Conservation (phyloP, 164 flowering plant species). For the Echeveria elegans region DNA sequence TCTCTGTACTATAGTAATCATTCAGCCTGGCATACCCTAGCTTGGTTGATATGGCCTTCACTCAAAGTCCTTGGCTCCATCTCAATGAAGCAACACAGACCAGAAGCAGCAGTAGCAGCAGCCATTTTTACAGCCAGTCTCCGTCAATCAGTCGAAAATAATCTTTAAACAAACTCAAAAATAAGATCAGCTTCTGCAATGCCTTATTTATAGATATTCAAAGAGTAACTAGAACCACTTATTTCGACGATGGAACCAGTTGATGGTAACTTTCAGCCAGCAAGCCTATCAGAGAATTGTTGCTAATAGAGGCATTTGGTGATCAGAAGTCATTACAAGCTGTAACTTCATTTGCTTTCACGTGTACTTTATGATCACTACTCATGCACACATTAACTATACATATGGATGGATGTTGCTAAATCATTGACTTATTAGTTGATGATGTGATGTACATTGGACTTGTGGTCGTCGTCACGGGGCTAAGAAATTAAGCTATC, state of each 20-base stretch:
- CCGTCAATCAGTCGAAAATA: no score
- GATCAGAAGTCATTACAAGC: background rate
- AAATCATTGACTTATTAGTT: background rate
- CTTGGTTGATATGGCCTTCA: conserved; percentile 33
- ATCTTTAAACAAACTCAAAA: background rate
- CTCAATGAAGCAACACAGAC: conserved; percentile 45
- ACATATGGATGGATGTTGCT: background rate
- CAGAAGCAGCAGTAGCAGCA: conserved; percentile 14
- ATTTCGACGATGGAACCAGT: background rate
- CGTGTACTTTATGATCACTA: background rate
- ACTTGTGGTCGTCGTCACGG: background rate
- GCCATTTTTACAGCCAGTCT: background rate
- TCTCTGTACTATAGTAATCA: no score
- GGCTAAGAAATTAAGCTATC: background rate
- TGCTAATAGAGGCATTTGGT: background rate
- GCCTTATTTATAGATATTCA: background rate
- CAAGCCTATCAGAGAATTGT: background rate
- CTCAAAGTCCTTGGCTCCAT: conserved; percentile 59
- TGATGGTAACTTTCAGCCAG: background rate
- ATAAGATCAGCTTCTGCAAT: background rate
- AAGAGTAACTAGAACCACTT: background rate
- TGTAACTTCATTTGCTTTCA: background rate
- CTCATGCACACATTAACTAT: conserved; percentile 1
- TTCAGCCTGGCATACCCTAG: no score
- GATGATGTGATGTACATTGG: background rate